phyloP scores from a whole-genome alignment of 2,329 filamentous ascomycete genomes.

The Sclerotinia subarctica region DNA sequence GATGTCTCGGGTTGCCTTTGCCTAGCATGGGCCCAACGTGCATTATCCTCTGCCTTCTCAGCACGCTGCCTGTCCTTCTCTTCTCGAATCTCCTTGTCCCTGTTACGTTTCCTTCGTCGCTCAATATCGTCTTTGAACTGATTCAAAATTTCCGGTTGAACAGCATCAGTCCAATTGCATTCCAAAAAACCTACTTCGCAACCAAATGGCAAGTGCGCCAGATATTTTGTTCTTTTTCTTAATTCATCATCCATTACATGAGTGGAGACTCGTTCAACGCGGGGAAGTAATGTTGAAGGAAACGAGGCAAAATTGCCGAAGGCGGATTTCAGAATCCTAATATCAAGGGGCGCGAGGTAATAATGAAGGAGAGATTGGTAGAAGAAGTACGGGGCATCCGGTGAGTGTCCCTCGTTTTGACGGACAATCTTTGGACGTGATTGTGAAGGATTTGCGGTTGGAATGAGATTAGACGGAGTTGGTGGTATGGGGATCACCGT shows the following conservation, averaged over 20 bases:
- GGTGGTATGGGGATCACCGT: background rate
- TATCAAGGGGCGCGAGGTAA: constrained; percentile 69
- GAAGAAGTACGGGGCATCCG: constrained; percentile 58
- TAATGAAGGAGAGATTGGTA: constrained; percentile 71
- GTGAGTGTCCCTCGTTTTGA: constrained; percentile 21
- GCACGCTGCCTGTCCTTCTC: constrained; percentile 67
- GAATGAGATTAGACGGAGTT: background rate
- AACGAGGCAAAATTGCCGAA: constrained; percentile 66
- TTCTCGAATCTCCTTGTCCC: constrained; percentile 65
- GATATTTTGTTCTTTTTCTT: constrained; percentile 66
- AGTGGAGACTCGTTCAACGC: constrained; percentile 68
- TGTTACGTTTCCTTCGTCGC: constrained; percentile 58
- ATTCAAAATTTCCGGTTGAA: constrained; percentile 57
- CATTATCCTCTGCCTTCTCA: constrained; percentile 66
- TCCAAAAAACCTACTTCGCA: constrained; percentile 71
- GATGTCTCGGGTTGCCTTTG: constrained; percentile 52
- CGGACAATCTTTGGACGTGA: constrained; percentile 1
- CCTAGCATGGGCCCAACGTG: constrained; percentile 57
- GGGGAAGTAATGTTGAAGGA: constrained; percentile 66
- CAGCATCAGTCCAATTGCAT: constrained; percentile 72
- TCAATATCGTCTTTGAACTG: constrained; percentile 63
- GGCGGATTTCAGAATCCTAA: constrained; percentile 67
- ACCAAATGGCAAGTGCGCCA: constrained; percentile 67
- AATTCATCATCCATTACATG: constrained; percentile 71
- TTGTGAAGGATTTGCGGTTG: constrained; percentile 2